Evolutionary conservation across 129 eudicot species (phyloP), one percentile per base, ranked within the genome.

Genomic region (Centrapalus pauciflorus): DNA sequence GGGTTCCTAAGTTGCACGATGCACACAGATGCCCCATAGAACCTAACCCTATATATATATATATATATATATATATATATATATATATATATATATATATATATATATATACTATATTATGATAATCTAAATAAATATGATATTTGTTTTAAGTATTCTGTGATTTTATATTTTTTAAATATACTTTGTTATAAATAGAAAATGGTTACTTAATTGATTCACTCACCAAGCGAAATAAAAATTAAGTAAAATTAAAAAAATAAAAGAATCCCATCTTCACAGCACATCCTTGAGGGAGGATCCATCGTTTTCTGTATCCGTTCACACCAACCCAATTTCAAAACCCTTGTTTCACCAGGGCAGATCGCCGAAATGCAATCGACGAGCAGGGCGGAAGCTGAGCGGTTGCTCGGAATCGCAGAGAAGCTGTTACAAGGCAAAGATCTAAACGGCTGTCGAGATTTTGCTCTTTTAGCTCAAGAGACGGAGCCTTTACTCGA

Each of bases 401-500:
- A 88, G 46, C 89, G 96, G 1, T 61, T 92, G 17, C 89, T 92
- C 4, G 89, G 95, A 37, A 82, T 92, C 75, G 90, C 98, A 51
- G 98, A 88, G 71, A 93, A 93, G 81, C 96, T 88, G 34, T 66
- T 93, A 41, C 78, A 79, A 5, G 38, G 26, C 77, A 73, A 80
- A 41, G 98, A 93, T 67, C 81, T 85, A 11, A 61, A 69, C 69
- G 81, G 96, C 29, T 85, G 74, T 16, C 74, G 84, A 1, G 96
- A 88, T 50, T 93, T 93, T 78, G 95, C 98, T 48, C 69, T 84
- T 14, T 43, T 88, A 3, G 98, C 98, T 7, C 96, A 88, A 52
- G 98, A 93, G 62, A 85, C 96, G 7, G 98, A 89, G 49, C 96
- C 98, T 1, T 60, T 88, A 0, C 84, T 93, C 58, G 98, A 88